These are phyloP conservation scores for Kalaharituber pfeilii DNA, from an alignment of 2,329 filamentous ascomycete genomes.

Conservation along the genomic window DNA sequence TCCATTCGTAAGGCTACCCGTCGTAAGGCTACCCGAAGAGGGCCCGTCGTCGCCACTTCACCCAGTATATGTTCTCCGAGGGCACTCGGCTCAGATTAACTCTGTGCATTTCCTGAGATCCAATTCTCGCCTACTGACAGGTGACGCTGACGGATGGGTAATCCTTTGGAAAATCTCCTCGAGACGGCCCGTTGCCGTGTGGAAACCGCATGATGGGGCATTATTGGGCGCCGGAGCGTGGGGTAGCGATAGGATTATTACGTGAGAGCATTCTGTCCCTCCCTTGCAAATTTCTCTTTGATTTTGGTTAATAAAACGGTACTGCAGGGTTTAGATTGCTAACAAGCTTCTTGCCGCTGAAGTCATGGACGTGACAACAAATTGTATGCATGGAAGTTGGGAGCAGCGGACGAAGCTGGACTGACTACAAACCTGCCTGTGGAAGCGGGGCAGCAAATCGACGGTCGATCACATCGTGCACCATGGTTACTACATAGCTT, in stretches of 20 bases:
- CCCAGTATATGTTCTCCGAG: constrained; percentile 54
- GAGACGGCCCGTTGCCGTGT: constrained; percentile 66
- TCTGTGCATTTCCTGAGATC: constrained; percentile 51
- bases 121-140: constrained; percentile 65
- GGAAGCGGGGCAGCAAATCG: constrained; percentile 34
- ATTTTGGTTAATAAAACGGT: no score
- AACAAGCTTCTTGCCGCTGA: no score
- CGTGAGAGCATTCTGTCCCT: constrained; percentile 40
- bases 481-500: constrained; percentile 79
- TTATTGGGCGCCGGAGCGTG: constrained; percentile 60
- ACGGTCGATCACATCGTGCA: constrained; percentile 22
- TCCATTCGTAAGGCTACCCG: no score
- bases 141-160: constrained; percentile 79
- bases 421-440: constrained; percentile 56
- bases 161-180: constrained; percentile 70
- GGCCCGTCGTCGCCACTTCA: constrained; percentile 36
- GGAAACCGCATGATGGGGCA: constrained; percentile 64
- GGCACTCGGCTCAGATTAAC: constrained; percentile 68
- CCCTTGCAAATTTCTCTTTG: background rate
- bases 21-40: background rate
- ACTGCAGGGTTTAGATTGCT: no score
- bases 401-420: constrained; percentile 39
- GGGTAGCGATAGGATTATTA: constrained; percentile 57
- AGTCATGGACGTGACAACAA: constrained; percentile 86
- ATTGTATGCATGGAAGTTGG: constrained; percentile 67